These are phyloP conservation scores for Byssochlamys sp. DNA, from an alignment of 2,329 filamentous ascomycete species.

Conservation along the genomic window DNA sequence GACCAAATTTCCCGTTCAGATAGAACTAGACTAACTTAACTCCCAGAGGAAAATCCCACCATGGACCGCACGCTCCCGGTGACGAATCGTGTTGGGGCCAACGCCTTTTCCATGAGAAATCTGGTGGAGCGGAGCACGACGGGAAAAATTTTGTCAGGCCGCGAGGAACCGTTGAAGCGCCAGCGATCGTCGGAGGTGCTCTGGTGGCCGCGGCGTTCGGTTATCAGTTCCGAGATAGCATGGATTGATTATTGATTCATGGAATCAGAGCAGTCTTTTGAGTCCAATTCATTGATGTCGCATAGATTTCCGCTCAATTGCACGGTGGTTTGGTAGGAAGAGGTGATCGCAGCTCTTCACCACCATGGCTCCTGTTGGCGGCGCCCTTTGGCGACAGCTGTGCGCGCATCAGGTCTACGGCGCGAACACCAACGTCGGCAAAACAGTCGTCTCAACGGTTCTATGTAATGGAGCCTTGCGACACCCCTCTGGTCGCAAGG, in stretches of 20 bases:
- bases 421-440: slow-evolving; percentile 75
- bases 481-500: slow-evolving; percentile 34
- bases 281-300: neutral
- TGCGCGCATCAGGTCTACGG: slow-evolving; percentile 68
- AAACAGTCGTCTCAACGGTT: slow-evolving; percentile 68
- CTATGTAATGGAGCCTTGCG: slow-evolving; percentile 54
- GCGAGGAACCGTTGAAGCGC: neutral
- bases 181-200: neutral
- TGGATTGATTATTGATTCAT: neutral
- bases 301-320: neutral
- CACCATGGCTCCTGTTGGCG: slow-evolving; percentile 43
- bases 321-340: neutral
- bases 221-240: neutral
- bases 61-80: neutral
- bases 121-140: neutral
- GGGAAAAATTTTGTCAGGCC: neutral
- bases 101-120: neutral
- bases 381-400: slow-evolving; percentile 59
- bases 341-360: neutral
- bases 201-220: neutral
- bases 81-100: neutral
- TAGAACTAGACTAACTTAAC: neutral
- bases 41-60: neutral
- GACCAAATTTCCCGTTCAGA: neutral
- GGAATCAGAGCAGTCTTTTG: neutral